Evolutionary conservation across 495 filamentous ascomycete species (phyloP).

Genomic region (Bryoglossum gracile): DNA sequence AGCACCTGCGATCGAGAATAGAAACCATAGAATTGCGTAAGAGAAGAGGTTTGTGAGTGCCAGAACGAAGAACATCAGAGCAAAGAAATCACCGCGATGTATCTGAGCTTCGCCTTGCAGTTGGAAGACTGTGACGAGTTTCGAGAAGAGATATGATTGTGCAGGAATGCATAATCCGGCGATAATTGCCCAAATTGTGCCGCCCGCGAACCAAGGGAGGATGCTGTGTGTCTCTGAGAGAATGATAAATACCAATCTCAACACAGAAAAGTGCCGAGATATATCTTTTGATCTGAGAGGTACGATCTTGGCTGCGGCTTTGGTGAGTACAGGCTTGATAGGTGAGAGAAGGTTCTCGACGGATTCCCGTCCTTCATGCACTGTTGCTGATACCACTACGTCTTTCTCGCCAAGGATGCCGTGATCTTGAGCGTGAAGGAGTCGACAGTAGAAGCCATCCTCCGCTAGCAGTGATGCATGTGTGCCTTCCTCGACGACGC

Average conservation of each 20-base stretch:
- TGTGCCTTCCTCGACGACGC: not conserved
- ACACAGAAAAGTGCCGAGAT: not conserved
- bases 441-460: not conserved
- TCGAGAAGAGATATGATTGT: conserved; percentile 5
- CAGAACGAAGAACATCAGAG: conserved; percentile 42
- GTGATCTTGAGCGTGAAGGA: not conserved
- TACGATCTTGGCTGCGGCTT: not conserved
- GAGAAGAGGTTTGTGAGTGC: conserved; percentile 32
- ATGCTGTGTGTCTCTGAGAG: not conserved
- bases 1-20: not conserved
- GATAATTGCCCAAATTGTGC: not conserved
- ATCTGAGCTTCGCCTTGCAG: not conserved
- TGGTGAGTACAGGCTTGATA: not conserved
- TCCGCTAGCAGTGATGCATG: not conserved
- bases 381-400: not conserved
- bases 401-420: not conserved
- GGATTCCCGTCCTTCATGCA: not conserved
- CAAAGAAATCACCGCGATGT: conserved; percentile 5
- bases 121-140: conserved; percentile 3
- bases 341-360: not conserved
- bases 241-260: not conserved
- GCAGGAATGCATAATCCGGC: not conserved
- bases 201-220: not conserved
- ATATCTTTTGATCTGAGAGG: not conserved
- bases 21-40: conserved; percentile 33